Evolutionary conservation across 2,329 filamentous ascomycete species (phyloP), one percentile per base, ranked within the genome.

Genomic region (Scolecobasidium constrictum): DNA sequence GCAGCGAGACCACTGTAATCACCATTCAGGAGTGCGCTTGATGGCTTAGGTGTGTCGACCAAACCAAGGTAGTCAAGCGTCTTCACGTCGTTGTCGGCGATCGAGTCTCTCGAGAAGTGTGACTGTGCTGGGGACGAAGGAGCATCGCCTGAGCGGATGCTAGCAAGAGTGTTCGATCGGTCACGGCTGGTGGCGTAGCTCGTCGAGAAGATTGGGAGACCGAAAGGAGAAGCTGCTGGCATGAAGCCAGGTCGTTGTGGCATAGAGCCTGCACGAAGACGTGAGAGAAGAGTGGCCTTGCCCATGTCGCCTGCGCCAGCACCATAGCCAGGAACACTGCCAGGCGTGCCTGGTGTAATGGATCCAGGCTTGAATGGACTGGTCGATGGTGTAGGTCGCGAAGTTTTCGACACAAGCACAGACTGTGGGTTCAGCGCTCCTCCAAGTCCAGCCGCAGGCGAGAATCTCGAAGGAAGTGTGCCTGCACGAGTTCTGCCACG

Each of bases 51-150:
- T 13, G 87, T 94, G 61, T 96, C 92, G 22, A 88, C 90, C 39
- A 98, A 74, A 38, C 92, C 92, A 47, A 98, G 77, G 57, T 98
- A 98, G 61, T 98, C 92, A 52, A 98, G 68, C 2, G 92, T 98
- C 56, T 86, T 83, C 51, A 94, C 86, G 58, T 95, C 88, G 21
- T 80, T 85, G 56, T 96, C 90, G 15, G 78, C 82, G 36, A 81
- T 75, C 21, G 86, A 87, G 55, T 94, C 87, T 51, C 81, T 78
- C 9, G 86, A 93, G 57, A 90, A 90, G 2, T 84, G 79, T 5
- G 86, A 93, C 54, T 88, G 83, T 12, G 84, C 77, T 1, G 90
- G 90, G 12, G 90, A 96, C 49, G 82, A 83, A 2, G 86, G 86
- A 2, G 83, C 86, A 56, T 96, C 94, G 20, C 75, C 77, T 11